Evolutionary conservation across 2,329 filamentous ascomycete genomes (phyloP).

Genomic region (Fusarium burgessii): DNA sequence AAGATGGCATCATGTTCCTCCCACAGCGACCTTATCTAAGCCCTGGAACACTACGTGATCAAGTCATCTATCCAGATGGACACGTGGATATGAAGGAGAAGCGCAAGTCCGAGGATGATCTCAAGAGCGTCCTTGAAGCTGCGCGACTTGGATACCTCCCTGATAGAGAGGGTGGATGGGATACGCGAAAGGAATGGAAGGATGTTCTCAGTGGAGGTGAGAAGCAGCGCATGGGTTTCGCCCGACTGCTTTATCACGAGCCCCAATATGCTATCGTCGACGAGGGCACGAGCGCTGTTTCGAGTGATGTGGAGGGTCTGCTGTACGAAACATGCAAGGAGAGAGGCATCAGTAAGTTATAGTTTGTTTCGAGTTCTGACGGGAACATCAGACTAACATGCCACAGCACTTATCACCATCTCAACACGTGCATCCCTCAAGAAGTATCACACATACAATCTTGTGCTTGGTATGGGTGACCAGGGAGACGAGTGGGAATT

Average conservation of each 20-base stretch:
- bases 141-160: conserved; percentile 90
- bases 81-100: conserved; percentile 92
- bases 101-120: conserved; percentile 80
- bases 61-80: conserved; percentile 97
- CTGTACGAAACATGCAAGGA: conserved; percentile 95
- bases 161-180: conserved; percentile 94
- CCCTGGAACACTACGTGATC: conserved; percentile 92
- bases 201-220: conserved; percentile 97
- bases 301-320: conserved; percentile 91
- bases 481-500: conserved; percentile 91
- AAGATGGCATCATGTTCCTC: conserved; percentile 98
- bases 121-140: conserved; percentile 82
- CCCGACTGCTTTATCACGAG: conserved; percentile 92
- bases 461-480: conserved; percentile 84
- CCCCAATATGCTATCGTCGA: conserved; percentile 95
- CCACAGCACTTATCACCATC: conserved; percentile 86
- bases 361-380: background rate
- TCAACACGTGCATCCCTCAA: conserved; percentile 94
- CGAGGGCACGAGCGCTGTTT: conserved; percentile 94
- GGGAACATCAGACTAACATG: conserved; percentile 35
- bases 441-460: conserved; percentile 93
- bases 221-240: conserved; percentile 95
- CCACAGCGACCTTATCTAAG: conserved; percentile 94
- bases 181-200: conserved; percentile 98
- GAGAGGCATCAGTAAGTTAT: conserved; percentile 85